Conservation (phyloP, 768 basidiomycete genomes). For the Cystofilobasidium bisporidii region DNA sequence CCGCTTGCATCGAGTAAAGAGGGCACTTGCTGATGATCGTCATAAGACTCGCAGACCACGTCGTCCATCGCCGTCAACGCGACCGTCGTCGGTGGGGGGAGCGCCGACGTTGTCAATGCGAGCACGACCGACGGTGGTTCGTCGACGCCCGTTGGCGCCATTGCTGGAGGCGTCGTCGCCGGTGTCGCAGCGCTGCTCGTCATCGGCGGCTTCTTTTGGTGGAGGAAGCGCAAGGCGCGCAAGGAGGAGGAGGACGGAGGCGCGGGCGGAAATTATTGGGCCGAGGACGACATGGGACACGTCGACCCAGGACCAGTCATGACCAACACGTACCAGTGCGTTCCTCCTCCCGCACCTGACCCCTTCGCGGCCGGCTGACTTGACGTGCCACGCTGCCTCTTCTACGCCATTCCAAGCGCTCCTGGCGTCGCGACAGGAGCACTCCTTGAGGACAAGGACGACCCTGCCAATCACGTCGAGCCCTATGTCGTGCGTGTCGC, state of each 20-base stretch:
- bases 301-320: background rate
- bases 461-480: background rate
- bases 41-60: background rate
- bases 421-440: background rate
- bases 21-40: no score
- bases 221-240: background rate
- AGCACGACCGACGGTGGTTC: background rate
- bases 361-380: no score
- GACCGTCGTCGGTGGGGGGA: background rate
- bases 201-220: background rate
- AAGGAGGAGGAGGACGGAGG: background rate
- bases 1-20: background rate
- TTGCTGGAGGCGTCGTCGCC: background rate
- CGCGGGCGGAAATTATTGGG: background rate
- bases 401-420: background rate
- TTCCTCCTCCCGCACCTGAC: background rate
- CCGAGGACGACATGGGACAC: background rate
- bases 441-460: background rate
- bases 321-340: background rate
- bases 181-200: background rate
- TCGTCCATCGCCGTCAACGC: background rate
- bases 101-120: background rate
- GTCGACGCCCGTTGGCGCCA: background rate
- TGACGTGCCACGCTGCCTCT: background rate
- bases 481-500: slow-evolving; percentile 5